Conservation (phyloP, 2,329 filamentous ascomycete species). For the Clonostachys byssicola region DNA sequence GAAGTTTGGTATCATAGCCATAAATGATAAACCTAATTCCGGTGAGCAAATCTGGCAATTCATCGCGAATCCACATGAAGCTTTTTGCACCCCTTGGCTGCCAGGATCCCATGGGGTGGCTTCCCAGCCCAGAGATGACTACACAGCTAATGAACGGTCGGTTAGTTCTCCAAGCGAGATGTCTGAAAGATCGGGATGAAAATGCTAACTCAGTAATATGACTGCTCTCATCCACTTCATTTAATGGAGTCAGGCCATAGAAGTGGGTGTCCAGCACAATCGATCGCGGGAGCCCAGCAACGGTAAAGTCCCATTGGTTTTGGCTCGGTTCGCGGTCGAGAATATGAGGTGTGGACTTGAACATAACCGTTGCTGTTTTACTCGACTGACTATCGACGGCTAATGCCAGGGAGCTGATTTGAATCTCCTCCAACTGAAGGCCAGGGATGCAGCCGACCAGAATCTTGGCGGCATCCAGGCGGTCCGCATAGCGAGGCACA, state of each 20-base stretch:
- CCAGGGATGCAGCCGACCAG: too few species aligned
- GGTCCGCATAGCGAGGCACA: too few species aligned
- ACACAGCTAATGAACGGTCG: neutral
- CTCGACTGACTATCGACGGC: too few species aligned
- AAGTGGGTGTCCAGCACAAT: neutral
- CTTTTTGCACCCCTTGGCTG: neutral
- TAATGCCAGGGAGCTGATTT: too few species aligned
- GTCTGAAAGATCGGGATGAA: too few species aligned
- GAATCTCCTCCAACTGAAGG: too few species aligned
- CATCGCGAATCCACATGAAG: neutral
- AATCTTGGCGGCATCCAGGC: too few species aligned
- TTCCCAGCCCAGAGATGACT: neutral
- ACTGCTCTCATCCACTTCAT: neutral
- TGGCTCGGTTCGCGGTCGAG: too few species aligned
- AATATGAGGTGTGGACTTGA: too few species aligned
- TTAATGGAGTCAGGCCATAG: neutral
- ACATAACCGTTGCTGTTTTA: too few species aligned
- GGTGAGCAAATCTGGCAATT: neutral
- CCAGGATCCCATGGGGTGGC: conserved; percentile 1
- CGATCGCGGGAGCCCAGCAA: too few species aligned
- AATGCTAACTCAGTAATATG: neutral
- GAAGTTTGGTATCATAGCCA: neutral
- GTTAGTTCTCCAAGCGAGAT: neutral
- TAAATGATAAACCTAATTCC: neutral
- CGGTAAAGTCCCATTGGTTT: too few species aligned